phyloP scores from a whole-genome alignment of 2,329 filamentous ascomycete species.

The Zopfia rhizophila region DNA sequence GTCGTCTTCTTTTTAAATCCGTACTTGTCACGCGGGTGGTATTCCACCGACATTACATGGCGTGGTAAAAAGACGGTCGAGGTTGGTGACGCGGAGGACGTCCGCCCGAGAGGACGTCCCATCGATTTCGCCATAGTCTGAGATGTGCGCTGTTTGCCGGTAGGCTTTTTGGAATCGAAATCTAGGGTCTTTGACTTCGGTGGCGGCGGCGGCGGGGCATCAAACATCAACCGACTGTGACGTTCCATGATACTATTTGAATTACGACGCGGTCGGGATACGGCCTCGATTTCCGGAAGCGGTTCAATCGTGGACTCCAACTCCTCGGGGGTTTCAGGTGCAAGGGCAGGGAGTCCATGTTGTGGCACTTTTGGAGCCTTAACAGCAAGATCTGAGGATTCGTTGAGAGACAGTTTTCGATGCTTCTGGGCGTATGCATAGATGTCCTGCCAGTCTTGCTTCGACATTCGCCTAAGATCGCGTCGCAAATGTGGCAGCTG shows the following conservation, averaged over 20 bases:
- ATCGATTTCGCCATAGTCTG: neutral
- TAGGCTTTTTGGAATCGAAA: conserved; percentile 5
- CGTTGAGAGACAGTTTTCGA: conserved; percentile 31
- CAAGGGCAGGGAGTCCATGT: conserved; percentile 9
- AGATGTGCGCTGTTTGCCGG: neutral
- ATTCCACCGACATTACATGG: neutral
- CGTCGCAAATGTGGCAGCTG: conserved; percentile 41
- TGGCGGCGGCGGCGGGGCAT: conserved; percentile 11
- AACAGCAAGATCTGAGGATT: neutral
- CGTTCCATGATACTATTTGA: conserved; percentile 49
- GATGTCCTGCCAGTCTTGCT: conserved; percentile 48
- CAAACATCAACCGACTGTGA: conserved; percentile 35
- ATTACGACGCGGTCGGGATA: conserved; percentile 45
- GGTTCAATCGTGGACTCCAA: no score
- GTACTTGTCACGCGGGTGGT: conserved; percentile 75
- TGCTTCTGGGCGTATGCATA: conserved; percentile 43
- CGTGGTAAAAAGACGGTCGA: neutral
- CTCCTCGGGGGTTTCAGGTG: conserved; percentile 35
- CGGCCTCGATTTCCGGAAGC: conserved; percentile 47
- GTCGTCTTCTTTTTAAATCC: conserved; percentile 91
- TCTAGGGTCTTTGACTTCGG: conserved; percentile 28
- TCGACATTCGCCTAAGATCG: conserved; percentile 43
- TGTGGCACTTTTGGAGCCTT: neutral
- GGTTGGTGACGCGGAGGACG: neutral
- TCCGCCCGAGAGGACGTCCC: neutral